phyloP scores from a whole-genome alignment of 148 eudicot species.

The Fagopyrum homotropicum region DNA sequence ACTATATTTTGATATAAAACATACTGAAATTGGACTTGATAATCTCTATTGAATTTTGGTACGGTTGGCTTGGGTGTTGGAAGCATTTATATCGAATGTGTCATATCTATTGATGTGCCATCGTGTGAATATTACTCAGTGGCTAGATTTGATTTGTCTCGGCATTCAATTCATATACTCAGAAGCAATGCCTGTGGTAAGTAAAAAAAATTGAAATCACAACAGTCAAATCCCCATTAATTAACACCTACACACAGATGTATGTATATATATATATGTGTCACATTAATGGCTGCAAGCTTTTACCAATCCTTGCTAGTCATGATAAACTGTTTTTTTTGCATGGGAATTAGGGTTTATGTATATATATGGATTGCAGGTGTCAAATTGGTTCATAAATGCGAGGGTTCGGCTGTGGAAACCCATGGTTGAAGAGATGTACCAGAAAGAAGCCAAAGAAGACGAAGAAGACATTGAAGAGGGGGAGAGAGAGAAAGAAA shows the following conservation, averaged over 20 bases:
- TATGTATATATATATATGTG: background rate
- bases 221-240: too few species aligned
- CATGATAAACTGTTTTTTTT: background rate
- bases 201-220: too few species aligned
- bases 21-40: background rate
- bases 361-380: slow-evolving; percentile 21
- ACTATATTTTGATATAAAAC: too few species aligned
- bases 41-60: background rate
- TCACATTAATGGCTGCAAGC: background rate
- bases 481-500: background rate
- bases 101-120: too few species aligned
- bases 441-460: slow-evolving; percentile 62
- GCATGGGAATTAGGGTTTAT: background rate
- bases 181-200: too few species aligned
- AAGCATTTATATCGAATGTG: background rate
- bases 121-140: background rate
- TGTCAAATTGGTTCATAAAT: slow-evolving; percentile 79
- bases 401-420: slow-evolving; percentile 79
- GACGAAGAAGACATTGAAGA: background rate
- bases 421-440: slow-evolving; percentile 83
- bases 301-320: too few species aligned
- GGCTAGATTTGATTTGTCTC: too few species aligned
- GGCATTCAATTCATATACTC: too few species aligned
- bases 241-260: too few species aligned
- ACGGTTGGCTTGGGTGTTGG: background rate